phyloP scores from a whole-genome alignment of 2,329 filamentous ascomycete species.

The Fusarium sp. region DNA sequence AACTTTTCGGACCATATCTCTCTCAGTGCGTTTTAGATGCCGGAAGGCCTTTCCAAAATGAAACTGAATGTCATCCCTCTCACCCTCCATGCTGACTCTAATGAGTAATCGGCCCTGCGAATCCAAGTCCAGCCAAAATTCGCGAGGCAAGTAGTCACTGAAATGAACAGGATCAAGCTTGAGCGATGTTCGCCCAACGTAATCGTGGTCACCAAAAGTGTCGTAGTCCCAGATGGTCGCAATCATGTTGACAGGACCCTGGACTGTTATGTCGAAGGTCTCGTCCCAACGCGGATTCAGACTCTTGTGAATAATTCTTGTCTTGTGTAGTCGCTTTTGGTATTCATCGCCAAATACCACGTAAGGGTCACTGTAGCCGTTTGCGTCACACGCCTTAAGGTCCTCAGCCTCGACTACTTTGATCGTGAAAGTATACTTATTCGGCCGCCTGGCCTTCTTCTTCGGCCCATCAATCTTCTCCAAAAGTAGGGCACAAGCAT shows the following conservation, averaged over 20 bases:
- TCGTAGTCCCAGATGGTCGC: constrained; percentile 99
- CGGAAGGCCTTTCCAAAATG: constrained; percentile 98
- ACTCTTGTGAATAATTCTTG: constrained; percentile 88
- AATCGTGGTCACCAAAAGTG: constrained; percentile 96
- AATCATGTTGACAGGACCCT: constrained; percentile 91
- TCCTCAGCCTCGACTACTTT: constrained; percentile 99
- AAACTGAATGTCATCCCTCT: constrained; percentile 98
- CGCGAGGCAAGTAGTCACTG: constrained; percentile 91
- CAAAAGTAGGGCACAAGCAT: constrained; percentile 87
- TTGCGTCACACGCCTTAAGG: constrained; percentile 96
- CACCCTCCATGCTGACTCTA: constrained; percentile 97
- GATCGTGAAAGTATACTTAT: constrained; percentile 97
- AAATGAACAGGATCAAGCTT: constrained; percentile 99
- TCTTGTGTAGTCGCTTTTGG: constrained; percentile 95
- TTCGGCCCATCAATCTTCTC: constrained; percentile 78
- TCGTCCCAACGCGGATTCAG: constrained; percentile 98
- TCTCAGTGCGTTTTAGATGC: constrained; percentile 92
- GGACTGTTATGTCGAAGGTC: constrained; percentile 93
- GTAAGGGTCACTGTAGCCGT: constrained; percentile 94
- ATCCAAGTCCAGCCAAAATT: constrained; percentile 98
- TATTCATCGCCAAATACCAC: constrained; percentile 98
- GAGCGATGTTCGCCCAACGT: constrained; percentile 93
- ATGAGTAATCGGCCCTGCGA: constrained; percentile 91
- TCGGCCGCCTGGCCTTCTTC: constrained; percentile 73
- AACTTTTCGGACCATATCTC: constrained; percentile 98